Evolutionary conservation across 2,329 filamentous ascomycete species (phyloP).

Genomic region (Fusarium sp.): DNA sequence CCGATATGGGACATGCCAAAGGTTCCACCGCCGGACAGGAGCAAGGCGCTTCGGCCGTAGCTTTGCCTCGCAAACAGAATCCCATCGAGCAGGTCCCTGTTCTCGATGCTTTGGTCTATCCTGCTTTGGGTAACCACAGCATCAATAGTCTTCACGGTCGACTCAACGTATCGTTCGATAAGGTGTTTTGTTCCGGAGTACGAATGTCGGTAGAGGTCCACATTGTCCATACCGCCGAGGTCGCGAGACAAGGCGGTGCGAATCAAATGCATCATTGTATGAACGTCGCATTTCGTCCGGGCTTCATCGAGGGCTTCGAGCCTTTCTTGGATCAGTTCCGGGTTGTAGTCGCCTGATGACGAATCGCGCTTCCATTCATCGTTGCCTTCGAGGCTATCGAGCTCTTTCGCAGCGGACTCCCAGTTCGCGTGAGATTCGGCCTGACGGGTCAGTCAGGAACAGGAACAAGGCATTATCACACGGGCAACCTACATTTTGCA

Average conservation of each 20-base stretch:
- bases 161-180: conserved; percentile 89
- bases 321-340: conserved; percentile 75
- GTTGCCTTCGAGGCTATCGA: conserved; percentile 84
- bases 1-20: conserved; percentile 95
- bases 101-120: conserved; percentile 67
- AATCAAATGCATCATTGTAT: conserved; percentile 82
- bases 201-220: conserved; percentile 84
- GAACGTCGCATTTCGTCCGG: conserved; percentile 77
- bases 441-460: conserved; percentile 55
- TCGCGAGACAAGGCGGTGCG: conserved; percentile 84
- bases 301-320: conserved; percentile 81
- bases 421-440: conserved; percentile 79
- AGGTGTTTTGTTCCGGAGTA: conserved; percentile 88
- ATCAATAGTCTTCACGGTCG: conserved; percentile 79
- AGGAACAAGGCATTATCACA: neutral
- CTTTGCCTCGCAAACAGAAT: conserved; percentile 80
- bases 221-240: conserved; percentile 87
- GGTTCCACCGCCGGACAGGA: conserved; percentile 87
- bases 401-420: conserved; percentile 79
- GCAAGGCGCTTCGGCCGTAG: conserved; percentile 85
- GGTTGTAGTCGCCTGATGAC: conserved; percentile 76
- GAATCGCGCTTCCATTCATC: conserved; percentile 82
- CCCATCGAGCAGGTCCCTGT: conserved; percentile 73
- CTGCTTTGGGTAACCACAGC: conserved; percentile 74
- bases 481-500: conserved; percentile 71